Evolutionary conservation across 1,284 basidiomycete genomes (phyloP), one percentile per base, ranked within the genome.

Genomic region (Ceratobasidium sp.): DNA sequence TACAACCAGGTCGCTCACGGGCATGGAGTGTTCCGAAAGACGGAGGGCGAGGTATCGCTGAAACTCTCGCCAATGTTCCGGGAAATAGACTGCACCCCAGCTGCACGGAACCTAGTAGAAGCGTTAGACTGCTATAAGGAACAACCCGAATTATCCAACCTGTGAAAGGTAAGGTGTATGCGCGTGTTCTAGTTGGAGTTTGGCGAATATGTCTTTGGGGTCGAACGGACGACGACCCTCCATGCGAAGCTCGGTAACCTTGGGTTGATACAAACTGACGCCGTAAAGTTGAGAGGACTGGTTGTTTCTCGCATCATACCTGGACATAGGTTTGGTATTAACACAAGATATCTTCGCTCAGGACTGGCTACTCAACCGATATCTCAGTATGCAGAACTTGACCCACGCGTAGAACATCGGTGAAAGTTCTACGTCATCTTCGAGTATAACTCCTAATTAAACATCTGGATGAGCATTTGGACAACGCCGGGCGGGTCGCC

Each of bases 61-160:
- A 82, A 96, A 96, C 83, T 94, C 92, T 79, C 89, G 88, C 94
- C 94, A 96, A 80, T 92, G 91, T 80, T 93, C 89, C 2, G 94
- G 94, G 82, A 96, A 96, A 85, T 95, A 96, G 59, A 94, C 87
- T 1, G 93, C 94, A n/a, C 94, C 94, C 94, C 94, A 96, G 83
- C 92, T 94, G 84, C 94, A 96, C 0, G 94, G 94, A 16, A 95
- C 90, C 79, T 93, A 92, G 0, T 93, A 94, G 48, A 95, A 16
- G 41, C 0, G 23, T 65, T 33, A 48, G n/a, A 3, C 14, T 20
- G 41, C 8, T 48, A 35, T 16, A 60, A 38, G 16, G 16, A 18
- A 44, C 38, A 41, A 12, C 27, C 14, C 20, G 27, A 30, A 30
- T n/a, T 44, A 20, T 35, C 68, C n/a, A 20, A 73, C 70, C 59